Percentiles rank a stretch among this genome's conserved stretches.
These are phyloP conservation scores for Sporothrix mexicana DNA, from an alignment of 2,329 filamentous ascomycete species.

Conservation along the genomic window DNA sequence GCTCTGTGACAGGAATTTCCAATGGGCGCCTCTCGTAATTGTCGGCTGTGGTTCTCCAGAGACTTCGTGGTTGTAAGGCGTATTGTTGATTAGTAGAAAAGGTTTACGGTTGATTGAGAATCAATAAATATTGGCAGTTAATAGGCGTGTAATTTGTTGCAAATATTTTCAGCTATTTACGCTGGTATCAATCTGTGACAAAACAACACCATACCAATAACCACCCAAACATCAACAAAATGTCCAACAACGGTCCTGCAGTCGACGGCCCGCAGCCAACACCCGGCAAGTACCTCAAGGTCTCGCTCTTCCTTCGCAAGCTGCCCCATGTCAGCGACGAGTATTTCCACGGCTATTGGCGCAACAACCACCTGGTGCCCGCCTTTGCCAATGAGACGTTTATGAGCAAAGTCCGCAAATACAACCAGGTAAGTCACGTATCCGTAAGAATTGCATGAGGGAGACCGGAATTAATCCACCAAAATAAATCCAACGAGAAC, in stretches of 20 bases:
- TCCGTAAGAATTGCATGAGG: too few relatives aligned
- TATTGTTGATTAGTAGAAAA: neutral
- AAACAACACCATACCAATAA: neutral
- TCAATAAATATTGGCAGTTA: too few relatives aligned
- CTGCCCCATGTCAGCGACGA: conserved; percentile 42
- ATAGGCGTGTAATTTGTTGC: too few relatives aligned
- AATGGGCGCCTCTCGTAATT: neutral
- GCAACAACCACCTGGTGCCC: conserved; percentile 40
- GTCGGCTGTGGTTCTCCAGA: conserved; percentile 26
- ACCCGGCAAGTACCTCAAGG: conserved; percentile 38
- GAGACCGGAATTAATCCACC: too few relatives aligned
- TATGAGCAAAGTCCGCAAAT: conserved; percentile 35
- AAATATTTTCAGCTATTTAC: too few relatives aligned
- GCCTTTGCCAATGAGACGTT: conserved; percentile 41
- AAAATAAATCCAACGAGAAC: too few relatives aligned
- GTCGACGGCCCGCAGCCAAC: conserved; percentile 33
- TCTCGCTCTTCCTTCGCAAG: conserved; percentile 42
- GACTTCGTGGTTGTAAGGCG: neutral
- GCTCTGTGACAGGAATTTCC: neutral
- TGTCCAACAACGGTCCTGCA: neutral
- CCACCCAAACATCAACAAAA: neutral
- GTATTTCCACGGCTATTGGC: conserved; percentile 44
- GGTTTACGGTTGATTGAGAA: too few relatives aligned
- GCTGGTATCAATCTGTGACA: too few relatives aligned
- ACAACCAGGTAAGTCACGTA: conserved; percentile 30